These are phyloP conservation scores for Blastomyces silverae DNA, from an alignment of 2,329 filamentous ascomycete species.

Conservation along the genomic window DNA sequence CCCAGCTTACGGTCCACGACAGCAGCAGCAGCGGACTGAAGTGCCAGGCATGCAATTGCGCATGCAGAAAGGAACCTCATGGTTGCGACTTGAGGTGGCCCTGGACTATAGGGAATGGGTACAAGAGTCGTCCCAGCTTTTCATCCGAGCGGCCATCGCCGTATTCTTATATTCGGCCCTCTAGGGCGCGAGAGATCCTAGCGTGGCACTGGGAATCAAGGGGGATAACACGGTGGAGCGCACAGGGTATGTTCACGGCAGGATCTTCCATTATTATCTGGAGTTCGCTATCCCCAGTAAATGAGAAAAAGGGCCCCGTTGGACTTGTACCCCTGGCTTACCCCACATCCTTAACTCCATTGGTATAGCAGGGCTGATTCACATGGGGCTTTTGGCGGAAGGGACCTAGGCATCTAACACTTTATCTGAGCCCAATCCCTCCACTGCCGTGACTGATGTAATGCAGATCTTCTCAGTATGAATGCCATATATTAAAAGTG, in stretches of 20 bases:
- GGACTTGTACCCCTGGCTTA: background rate
- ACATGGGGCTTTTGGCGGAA: background rate
- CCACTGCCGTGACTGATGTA: background rate
- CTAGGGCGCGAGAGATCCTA: background rate
- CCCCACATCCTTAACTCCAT: background rate
- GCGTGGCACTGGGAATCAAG: background rate
- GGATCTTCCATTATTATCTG: background rate
- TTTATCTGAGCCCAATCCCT: background rate
- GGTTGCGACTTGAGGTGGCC: background rate
- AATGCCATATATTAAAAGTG: background rate
- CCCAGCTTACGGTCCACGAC: slow-evolving; percentile 43
- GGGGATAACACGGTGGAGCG: background rate
- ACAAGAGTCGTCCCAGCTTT: background rate
- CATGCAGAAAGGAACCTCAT: slow-evolving; percentile 38
- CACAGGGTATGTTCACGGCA: background rate
- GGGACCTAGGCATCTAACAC: background rate
- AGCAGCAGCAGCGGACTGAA: slow-evolving; percentile 39
- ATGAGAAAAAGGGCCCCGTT: background rate
- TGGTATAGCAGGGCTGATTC: background rate
- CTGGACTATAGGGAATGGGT: background rate
- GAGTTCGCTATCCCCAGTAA: background rate
- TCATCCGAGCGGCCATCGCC: too few relatives aligned
- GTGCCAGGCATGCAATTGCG: slow-evolving; percentile 36
- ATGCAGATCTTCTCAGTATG: background rate
- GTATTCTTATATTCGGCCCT: background rate